Evolutionary conservation across 371 early-diverging fungal species (phyloP).

Genomic region (Catenaria anguillulae): DNA sequence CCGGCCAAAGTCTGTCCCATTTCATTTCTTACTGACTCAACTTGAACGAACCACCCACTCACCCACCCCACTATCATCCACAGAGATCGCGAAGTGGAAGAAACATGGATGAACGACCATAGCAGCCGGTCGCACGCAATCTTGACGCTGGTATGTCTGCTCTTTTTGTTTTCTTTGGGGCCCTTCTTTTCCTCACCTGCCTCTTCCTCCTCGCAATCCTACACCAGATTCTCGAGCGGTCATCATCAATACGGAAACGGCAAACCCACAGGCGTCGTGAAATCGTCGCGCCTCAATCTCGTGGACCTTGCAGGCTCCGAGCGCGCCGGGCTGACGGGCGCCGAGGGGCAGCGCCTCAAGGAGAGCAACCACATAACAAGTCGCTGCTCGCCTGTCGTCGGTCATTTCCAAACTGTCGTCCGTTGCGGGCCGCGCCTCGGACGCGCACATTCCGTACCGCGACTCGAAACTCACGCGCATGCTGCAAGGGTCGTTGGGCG

Average conservation of each 20-base stretch:
- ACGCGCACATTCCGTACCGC: slow-evolving; percentile 62
- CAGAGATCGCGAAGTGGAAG: too few relatives aligned
- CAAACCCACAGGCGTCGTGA: neutral
- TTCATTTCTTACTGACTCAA: too few relatives aligned
- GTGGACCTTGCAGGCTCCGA: slow-evolving; percentile 95
- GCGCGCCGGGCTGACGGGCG: slow-evolving; percentile 49
- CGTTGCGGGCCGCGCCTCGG: too few relatives aligned
- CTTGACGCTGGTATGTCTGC: slow-evolving; percentile 53
- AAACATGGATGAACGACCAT: slow-evolving; percentile 67
- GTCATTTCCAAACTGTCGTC: slow-evolving; percentile 68
- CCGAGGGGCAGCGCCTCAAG: slow-evolving; percentile 48
- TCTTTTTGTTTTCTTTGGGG: neutral
- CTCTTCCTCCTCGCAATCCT: neutral
- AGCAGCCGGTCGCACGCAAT: slow-evolving; percentile 84
- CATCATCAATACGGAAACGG: neutral
- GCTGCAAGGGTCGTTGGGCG: slow-evolving; percentile 63
- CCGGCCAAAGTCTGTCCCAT: slow-evolving; percentile 71
- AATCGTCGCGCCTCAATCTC: slow-evolving; percentile 29
- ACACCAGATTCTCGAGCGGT: neutral
- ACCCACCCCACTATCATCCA: too few relatives aligned
- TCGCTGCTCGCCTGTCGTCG: slow-evolving; percentile 65
- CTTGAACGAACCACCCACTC: too few relatives aligned
- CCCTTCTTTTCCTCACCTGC: neutral
- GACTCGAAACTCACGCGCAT: slow-evolving; percentile 84
- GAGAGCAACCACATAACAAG: slow-evolving; percentile 93